Evolutionary conservation across 192 early-diverging fungal species (phyloP), one percentile per base, ranked within the genome.

Genomic region (Dissophora ornata): DNA sequence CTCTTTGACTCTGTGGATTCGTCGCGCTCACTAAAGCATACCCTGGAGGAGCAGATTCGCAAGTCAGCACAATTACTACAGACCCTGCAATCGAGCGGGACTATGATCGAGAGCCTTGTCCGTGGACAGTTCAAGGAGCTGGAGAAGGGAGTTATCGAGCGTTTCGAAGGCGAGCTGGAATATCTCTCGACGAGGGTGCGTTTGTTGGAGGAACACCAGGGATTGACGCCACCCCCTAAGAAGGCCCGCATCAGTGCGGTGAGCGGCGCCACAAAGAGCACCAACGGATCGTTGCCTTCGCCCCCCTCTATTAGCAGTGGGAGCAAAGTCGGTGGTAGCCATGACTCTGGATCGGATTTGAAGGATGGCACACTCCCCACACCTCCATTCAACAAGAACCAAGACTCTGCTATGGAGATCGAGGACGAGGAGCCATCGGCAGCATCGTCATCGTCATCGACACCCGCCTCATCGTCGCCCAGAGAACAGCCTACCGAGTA

Each of bases 31-130:
- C 78, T 95, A 10, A 85, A 86, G 42, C 29, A 69, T 15, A 90
- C 90, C 10, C 79, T 95, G 47, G 89, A 91, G 64, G 92, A 92
- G 48, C 92, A 95, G 75, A 89, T 95, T 54, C 81, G 93, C 25
- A 85, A 87, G 56, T 89, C 90, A 2, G 77, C 86, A 13, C 81
- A 89, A 5, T 74, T 95, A 29, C 81, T 95, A 21, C 90, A 92
- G 55, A 92, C 91, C 3, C 80, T 95, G 21, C 91, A 92, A 67
- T 75, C 88, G 9, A 82, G 81, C 10, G 88, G 88, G 4, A 84
- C 85, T 19, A 92, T 92, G 88, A 90, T 94, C 41, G 93, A 94
- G 69, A 86, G 85, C n/a, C 83, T 94, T 40, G 90, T 94, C 19
- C 79, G 88, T 25, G 79, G 81, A 5, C 91, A 92, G 57, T 86